Base-by-base conservation (phyloP, 345 rosid species). In the Noccaea caerulescens region DNA sequence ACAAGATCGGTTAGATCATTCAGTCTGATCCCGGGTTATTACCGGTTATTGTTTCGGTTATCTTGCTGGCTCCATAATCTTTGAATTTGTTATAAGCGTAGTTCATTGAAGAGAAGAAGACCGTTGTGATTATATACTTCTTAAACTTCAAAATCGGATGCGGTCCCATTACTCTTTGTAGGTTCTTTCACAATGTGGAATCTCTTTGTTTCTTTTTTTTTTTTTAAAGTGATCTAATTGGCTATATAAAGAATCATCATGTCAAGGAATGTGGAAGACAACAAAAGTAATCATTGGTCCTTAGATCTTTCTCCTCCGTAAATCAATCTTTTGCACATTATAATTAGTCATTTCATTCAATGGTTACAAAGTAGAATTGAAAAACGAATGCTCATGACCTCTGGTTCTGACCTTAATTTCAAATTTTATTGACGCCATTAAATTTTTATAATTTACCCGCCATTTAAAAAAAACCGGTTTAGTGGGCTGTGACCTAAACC, bases 61-160 rank as follows among this genome's bases (percentile, higher is more conserved):
- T 63, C 79, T 76, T 76, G 74, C 63, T 56, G 32, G 74, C 75
- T 63, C 79, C 75, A 20, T 76, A 76, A 13, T 63, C 63, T 69
- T 76, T 76, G 45, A 69, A 76, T 56, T 63, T 76, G 7, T 8
- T 44, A 18, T 76, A 76, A 56, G 58, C 70, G 60, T 46, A 76
- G 79, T 76, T 76, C 71, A 69, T 18, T 3, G 75, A 27, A 47
- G 79, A 76, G 66, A 76, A 55, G 45, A 76, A 63, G 3, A 76
- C 0, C 0, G 79, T 68, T 1, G 79, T 76, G 58, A 76, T 61
- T 16, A 76, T 76, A 32, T 76, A 76, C 75, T 76, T 76, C 60
- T 75, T 69, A 39, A 76, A 76, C 75, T 76, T 76, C 58, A 7
- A 16, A 34, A 76, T 69, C 4, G 79, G 30, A 27, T 27, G 30